Evolutionary conservation across 176 grass and related monocot species (phyloP).

Genomic region (Thalia dealbata): DNA sequence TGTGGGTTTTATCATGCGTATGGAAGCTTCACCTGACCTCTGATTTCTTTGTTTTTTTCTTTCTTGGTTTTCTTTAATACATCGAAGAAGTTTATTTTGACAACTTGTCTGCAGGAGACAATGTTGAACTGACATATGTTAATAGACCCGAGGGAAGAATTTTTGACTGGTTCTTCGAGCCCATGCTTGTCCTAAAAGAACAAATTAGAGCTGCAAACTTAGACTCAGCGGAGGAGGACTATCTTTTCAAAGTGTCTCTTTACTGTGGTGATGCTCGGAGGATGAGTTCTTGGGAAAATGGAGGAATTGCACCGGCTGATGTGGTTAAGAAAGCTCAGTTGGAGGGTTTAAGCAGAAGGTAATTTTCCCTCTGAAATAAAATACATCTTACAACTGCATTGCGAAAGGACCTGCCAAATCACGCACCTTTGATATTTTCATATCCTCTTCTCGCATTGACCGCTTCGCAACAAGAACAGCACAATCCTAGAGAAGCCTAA

Average conservation of each 20-base stretch:
- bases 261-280: slow-evolving; percentile 13
- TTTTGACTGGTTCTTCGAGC: slow-evolving; percentile 27
- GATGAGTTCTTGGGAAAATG: slow-evolving; percentile 14
- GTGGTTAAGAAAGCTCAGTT: slow-evolving; percentile 21
- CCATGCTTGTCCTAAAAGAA: slow-evolving; percentile 20
- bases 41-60: neutral
- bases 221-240: slow-evolving; percentile 4
- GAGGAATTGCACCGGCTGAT: slow-evolving; percentile 11
- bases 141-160: slow-evolving; percentile 25
- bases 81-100: neutral
- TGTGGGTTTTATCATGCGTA: slow-evolving; percentile 16
- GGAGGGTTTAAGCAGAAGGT: slow-evolving; percentile 24
- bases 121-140: slow-evolving; percentile 16
- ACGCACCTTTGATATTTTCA: too few species aligned
- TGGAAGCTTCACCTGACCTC: neutral
- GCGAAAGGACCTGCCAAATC: too few species aligned
- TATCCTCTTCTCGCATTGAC: too few species aligned
- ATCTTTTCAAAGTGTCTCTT: slow-evolving; percentile 19
- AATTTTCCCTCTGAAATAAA: neutral
- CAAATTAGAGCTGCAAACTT: slow-evolving; percentile 15
- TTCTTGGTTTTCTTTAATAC: neutral
- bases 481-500: too few species aligned
- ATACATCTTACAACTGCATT: too few species aligned
- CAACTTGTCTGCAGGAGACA: slow-evolving; percentile 6
- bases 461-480: too few species aligned